A percentile compares a stretch with the other conserved stretches of the same genome.
These are phyloP conservation scores for Cadophora sp. DNA, from an alignment of 2,329 filamentous ascomycete species.

Conservation along the genomic window DNA sequence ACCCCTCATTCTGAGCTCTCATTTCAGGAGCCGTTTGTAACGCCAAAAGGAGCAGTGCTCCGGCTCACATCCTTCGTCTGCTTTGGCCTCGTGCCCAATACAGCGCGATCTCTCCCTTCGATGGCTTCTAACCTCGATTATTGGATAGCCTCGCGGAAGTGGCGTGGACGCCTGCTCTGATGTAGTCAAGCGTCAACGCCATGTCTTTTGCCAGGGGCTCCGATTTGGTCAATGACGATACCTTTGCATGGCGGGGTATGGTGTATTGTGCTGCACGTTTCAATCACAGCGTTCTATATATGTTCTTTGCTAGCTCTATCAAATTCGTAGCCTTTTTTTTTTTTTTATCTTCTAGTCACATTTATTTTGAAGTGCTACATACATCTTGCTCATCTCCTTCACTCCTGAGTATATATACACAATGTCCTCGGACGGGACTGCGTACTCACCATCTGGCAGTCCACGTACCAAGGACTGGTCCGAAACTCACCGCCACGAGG, in stretches of 20 bases:
- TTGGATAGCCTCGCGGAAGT: constrained; percentile 12
- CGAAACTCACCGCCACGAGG: constrained; percentile 17
- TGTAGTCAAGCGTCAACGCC: constrained; percentile 3
- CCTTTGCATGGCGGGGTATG: constrained; percentile 5
- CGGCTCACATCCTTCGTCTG: not conserved
- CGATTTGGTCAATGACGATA: constrained; percentile 7
- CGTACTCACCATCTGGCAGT: constrained; percentile 28
- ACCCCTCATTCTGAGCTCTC: not conserved
- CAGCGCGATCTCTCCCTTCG: not conserved
- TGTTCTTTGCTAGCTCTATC: not conserved
- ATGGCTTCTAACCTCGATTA: not conserved
- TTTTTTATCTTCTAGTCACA: not conserved
- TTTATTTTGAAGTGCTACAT: not conserved
- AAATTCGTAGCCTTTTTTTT: not conserved
- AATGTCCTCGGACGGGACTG: constrained; percentile 22
- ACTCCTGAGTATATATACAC: not conserved
- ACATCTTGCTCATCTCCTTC: too few relatives aligned
- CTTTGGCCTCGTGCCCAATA: constrained; percentile 1
- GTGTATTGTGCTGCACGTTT: not conserved
- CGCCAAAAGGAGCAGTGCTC: constrained; percentile 10
- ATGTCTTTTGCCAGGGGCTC: constrained; percentile 13
- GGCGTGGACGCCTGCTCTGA: constrained; percentile 1
- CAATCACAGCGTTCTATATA: not conserved
- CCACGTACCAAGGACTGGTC: constrained; percentile 28
- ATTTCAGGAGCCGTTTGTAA: not conserved